These are phyloP conservation scores for Backusella morwellensis DNA, from an alignment of 192 early-diverging fungal genomes.

Conservation along the genomic window DNA sequence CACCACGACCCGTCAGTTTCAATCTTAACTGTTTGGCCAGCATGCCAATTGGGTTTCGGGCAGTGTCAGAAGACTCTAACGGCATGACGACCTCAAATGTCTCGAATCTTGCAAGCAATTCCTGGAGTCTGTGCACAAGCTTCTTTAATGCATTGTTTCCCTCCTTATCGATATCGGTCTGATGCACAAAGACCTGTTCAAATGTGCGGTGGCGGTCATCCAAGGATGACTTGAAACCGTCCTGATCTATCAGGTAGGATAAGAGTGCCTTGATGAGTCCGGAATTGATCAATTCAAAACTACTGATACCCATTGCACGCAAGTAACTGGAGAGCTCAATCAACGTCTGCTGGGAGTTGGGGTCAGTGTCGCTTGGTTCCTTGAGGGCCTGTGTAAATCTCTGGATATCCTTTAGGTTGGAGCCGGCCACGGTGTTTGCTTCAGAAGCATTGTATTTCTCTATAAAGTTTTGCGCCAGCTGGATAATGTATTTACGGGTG, in stretches of 20 bases:
- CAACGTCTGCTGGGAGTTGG: conserved; percentile 14
- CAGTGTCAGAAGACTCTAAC: conserved; percentile 33
- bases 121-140: conserved; percentile 69
- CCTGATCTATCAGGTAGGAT: conserved; percentile 39
- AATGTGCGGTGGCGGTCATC: conserved; percentile 38
- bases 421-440: conserved; percentile 4
- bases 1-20: conserved; percentile 50
- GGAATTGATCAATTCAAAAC: conserved; percentile 78
- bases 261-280: conserved; percentile 66
- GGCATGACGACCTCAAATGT: conserved; percentile 58
- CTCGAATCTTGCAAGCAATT: conserved; percentile 67
- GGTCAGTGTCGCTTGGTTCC: background rate
- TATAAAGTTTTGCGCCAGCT: conserved; percentile 25
- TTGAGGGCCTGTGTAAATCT: background rate
- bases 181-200: conserved; percentile 56
- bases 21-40: conserved; percentile 77
- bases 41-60: conserved; percentile 55
- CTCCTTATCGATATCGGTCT: conserved; percentile 34
- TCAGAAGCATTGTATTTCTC: background rate
- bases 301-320: conserved; percentile 56
- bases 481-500: conserved; percentile 41
- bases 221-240: background rate
- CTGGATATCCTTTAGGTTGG: conserved; percentile 7
- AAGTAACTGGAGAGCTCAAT: conserved; percentile 27
- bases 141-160: conserved; percentile 43